Conservation (phyloP, 1,284 basidiomycete genomes). For the Ustilago lituana region DNA sequence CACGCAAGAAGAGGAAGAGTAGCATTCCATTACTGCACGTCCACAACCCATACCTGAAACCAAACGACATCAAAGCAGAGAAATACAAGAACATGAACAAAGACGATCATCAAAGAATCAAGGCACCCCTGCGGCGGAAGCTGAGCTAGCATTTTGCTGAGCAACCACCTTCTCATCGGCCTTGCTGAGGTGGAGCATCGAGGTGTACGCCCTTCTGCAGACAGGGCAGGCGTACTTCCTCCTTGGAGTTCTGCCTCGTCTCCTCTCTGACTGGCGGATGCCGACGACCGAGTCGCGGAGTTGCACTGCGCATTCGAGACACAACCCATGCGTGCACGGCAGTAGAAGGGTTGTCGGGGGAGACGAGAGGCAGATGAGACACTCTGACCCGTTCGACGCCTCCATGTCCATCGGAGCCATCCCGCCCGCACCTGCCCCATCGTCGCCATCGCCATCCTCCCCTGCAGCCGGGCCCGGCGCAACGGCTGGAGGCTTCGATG, state of each 20-base stretch:
- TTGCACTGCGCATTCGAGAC: conserved; percentile 63
- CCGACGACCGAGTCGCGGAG: conserved; percentile 61
- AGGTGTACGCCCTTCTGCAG: conserved; percentile 59
- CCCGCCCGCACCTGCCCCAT: conserved; percentile 11
- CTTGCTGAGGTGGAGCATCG: conserved; percentile 55
- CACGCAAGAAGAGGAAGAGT: too few relatives aligned
- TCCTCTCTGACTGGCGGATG: conserved; percentile 51
- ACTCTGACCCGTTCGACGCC: conserved; percentile 53
- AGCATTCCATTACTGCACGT: too few relatives aligned
- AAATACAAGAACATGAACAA: too few relatives aligned
- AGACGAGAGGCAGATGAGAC: conserved; percentile 61
- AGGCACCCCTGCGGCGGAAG: too few relatives aligned
- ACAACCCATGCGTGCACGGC: conserved; percentile 66
- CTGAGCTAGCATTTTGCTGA: conserved; percentile 27
- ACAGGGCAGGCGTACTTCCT: conserved; percentile 64
- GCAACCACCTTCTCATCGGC: conserved; percentile 57
- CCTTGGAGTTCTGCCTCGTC: conserved; percentile 57
- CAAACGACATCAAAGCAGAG: too few relatives aligned
- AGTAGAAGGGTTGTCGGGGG: conserved; percentile 63
- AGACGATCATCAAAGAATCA: too few relatives aligned
- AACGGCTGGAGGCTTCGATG: conserved; percentile 49
- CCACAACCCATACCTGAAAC: too few relatives aligned
- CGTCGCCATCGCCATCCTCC: conserved; percentile 29
- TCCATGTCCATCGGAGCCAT: conserved; percentile 34
- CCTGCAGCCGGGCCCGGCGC: conserved; percentile 17